Conservation (phyloP, 2,329 filamentous ascomycete genomes). For the Myriosclerotinia duriaeana region DNA sequence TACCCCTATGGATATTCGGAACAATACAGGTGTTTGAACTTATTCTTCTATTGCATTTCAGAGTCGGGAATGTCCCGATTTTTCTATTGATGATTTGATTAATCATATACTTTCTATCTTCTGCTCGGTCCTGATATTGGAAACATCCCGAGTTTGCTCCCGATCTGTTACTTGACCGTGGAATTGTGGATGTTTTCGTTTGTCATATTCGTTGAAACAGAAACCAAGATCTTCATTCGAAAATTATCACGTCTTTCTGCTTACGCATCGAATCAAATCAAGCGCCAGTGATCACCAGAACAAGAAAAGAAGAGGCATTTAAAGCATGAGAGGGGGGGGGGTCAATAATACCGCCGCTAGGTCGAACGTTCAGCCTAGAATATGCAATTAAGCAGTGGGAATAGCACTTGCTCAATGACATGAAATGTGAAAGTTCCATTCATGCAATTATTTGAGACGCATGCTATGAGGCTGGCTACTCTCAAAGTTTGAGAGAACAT, state of each 20-base stretch:
- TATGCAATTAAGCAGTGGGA: neutral
- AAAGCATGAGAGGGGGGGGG: no score
- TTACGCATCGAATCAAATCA: no score
- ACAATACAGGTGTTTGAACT: neutral
- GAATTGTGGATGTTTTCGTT: slow-evolving; percentile 3
- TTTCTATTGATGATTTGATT: neutral
- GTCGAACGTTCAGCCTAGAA: neutral
- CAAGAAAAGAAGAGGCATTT: no score
- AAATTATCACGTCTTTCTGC: neutral
- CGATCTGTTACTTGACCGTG: neutral
- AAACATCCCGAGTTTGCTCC: slow-evolving; percentile 17
- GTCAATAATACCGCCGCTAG: no score
- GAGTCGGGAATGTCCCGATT: neutral
- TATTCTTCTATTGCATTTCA: no score
- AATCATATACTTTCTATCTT: neutral
- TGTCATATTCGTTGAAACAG: slow-evolving; percentile 2
- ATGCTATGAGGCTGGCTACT: neutral
- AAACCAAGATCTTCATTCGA: slow-evolving; percentile 9
- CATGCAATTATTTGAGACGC: neutral
- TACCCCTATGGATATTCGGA: no score
- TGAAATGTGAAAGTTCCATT: neutral
- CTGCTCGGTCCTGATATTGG: neutral
- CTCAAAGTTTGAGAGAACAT: neutral
- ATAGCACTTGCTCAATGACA: neutral
- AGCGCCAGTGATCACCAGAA: no score